These are phyloP conservation scores for Aphanomyces invadans DNA, from an alignment of 352 stramenopile genomes.

Conservation along the genomic window DNA sequence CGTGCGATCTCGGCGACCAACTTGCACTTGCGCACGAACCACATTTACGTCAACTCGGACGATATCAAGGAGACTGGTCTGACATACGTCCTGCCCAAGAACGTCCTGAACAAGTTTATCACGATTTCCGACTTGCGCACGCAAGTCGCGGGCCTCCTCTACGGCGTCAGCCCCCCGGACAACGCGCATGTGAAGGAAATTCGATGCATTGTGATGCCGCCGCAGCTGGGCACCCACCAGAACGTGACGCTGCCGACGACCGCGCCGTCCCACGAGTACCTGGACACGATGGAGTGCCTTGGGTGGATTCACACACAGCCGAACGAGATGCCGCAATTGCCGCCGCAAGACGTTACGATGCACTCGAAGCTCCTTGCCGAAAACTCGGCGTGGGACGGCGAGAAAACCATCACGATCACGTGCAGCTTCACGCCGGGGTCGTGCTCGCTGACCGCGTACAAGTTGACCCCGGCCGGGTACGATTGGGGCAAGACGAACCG, in stretches of 20 bases:
- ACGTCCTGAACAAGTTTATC: conserved; percentile 99
- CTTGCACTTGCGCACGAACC: conserved; percentile 97
- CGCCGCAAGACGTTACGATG: conserved; percentile 93
- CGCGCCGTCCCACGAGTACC: conserved; percentile 94
- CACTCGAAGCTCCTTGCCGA: conserved; percentile 96
- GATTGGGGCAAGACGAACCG: conserved; percentile 98
- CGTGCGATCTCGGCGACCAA: conserved; percentile 98
- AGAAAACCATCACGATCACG: conserved; percentile 98
- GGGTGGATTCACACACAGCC: conserved; percentile 99
- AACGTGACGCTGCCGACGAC: conserved; percentile 95
- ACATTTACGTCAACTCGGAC: conserved; percentile 99
- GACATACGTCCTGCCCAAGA: conserved; percentile 99
- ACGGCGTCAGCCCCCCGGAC: conserved; percentile 96
- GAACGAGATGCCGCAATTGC: conserved; percentile 95
- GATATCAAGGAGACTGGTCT: conserved; percentile 97
- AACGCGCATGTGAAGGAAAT: conserved; percentile 99
- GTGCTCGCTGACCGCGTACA: conserved; percentile 98
- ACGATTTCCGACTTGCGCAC: conserved; percentile 96
- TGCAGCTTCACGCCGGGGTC: conserved; percentile 98
- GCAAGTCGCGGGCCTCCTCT: conserved; percentile 98
- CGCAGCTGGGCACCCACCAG: conserved; percentile 98
- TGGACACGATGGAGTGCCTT: conserved; percentile 97
- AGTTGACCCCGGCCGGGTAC: conserved; percentile 93
- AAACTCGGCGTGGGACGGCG: conserved; percentile 94
- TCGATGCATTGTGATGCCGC: conserved; percentile 97